Evolutionary conservation across 768 basidiomycete genomes (phyloP).

Genomic region (Astraeus odoratus): DNA sequence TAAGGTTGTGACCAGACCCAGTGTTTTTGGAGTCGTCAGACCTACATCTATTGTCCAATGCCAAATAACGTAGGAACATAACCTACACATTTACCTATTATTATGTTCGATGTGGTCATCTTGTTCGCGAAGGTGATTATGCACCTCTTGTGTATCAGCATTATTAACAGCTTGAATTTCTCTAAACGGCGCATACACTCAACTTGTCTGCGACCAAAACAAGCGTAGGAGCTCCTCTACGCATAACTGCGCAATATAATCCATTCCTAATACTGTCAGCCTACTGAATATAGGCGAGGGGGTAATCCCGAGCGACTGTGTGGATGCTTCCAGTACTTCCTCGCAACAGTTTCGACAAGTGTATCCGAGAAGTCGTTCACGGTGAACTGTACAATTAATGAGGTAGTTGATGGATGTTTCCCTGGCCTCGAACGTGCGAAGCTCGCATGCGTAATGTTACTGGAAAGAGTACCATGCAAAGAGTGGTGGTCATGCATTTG

Average conservation of each 20-base stretch:
- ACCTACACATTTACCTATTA: slow-evolving; percentile 48
- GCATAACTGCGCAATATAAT: slow-evolving; percentile 71
- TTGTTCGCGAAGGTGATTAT: slow-evolving; percentile 94
- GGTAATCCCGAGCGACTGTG: too few relatives aligned
- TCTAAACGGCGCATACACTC: too few relatives aligned
- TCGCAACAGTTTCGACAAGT: slow-evolving; percentile 60
- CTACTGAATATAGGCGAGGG: too few relatives aligned
- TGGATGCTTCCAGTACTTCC: slow-evolving; percentile 86
- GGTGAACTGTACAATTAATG: slow-evolving; percentile 65
- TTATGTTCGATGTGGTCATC: slow-evolving; percentile 90
- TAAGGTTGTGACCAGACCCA: slow-evolving; percentile 78
- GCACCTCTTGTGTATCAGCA: slow-evolving; percentile 81
- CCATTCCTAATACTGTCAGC: slow-evolving; percentile 63
- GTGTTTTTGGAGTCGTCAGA: slow-evolving; percentile 56
- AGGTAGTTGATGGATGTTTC: slow-evolving; percentile 43
- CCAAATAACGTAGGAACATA: neutral
- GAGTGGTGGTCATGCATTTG: slow-evolving; percentile 76
- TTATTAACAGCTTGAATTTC: too few relatives aligned
- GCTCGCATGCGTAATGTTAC: slow-evolving; percentile 82
- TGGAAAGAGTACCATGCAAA: slow-evolving; percentile 68
- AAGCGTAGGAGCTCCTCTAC: slow-evolving; percentile 77
- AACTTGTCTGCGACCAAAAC: slow-evolving; percentile 80
- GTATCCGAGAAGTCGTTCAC: slow-evolving; percentile 66
- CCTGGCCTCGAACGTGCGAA: too few relatives aligned
- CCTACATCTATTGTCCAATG: slow-evolving; percentile 36